These are phyloP conservation scores for Starmerella tilneyi DNA, from an alignment of 805 yeast genomes.

Conservation along the genomic window DNA sequence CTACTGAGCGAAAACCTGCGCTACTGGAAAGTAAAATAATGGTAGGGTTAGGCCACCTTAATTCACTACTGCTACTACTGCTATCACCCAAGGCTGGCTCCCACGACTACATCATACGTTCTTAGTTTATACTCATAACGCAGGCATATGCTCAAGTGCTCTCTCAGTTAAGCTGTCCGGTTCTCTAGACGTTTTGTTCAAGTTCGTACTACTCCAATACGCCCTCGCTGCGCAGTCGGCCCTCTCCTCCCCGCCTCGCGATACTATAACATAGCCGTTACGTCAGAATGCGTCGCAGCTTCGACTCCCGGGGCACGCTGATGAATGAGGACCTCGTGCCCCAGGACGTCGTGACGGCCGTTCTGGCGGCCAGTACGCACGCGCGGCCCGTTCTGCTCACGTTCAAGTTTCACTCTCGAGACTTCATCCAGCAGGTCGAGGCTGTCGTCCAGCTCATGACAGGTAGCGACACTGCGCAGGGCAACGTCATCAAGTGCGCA, in stretches of 20 bases:
- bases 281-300: too few relatives aligned
- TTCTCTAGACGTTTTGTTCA: too few relatives aligned
- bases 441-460: constrained; percentile 5
- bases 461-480: neutral
- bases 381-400: constrained; percentile 16
- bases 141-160: too few relatives aligned
- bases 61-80: neutral
- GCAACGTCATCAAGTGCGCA: constrained; percentile 8
- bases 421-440: constrained; percentile 10
- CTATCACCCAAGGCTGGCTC: too few relatives aligned
- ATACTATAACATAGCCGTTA: too few relatives aligned
- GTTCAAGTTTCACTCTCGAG: neutral
- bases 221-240: too few relatives aligned
- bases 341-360: constrained; percentile 20
- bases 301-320: neutral
- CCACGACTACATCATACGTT: too few relatives aligned
- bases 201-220: too few relatives aligned
- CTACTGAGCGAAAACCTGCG: too few relatives aligned
- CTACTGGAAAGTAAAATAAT: neutral
- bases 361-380: constrained; percentile 9
- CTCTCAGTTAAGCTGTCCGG: too few relatives aligned
- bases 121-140: too few relatives aligned
- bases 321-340: constrained; percentile 13
- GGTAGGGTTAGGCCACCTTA: neutral
- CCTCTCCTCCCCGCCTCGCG: too few relatives aligned